Percentiles rank a stretch among this genome's conserved stretches.
These are phyloP conservation scores for Pythium phragmitis DNA, from an alignment of 352 stramenopile species.

Conservation along the genomic window DNA sequence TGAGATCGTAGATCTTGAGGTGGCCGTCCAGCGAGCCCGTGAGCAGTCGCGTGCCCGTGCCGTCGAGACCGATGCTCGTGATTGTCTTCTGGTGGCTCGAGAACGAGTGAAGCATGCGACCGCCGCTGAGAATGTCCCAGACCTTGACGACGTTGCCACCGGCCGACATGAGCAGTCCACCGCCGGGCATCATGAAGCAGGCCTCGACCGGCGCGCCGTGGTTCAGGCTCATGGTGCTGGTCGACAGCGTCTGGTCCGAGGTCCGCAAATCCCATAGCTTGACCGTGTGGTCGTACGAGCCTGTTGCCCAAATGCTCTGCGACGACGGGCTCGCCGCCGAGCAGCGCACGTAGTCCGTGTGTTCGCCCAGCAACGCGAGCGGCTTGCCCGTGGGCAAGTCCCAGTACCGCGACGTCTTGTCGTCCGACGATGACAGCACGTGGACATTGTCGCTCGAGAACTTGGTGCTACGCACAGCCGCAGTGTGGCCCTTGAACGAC, in stretches of 20 bases:
- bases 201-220: slow-evolving; percentile 89
- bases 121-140: slow-evolving; percentile 91
- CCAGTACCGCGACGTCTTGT: slow-evolving; percentile 89
- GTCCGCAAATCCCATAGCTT: slow-evolving; percentile 91
- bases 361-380: slow-evolving; percentile 69
- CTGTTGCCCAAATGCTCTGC: slow-evolving; percentile 82
- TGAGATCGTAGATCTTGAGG: slow-evolving; percentile 93
- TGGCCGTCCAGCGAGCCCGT: slow-evolving; percentile 90
- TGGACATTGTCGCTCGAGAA: slow-evolving; percentile 86
- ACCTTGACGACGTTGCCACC: slow-evolving; percentile 91
- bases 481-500: slow-evolving; percentile 84
- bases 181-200: slow-evolving; percentile 84
- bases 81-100: slow-evolving; percentile 95
- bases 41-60: slow-evolving; percentile 85
- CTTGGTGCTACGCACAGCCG: slow-evolving; percentile 67
- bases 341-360: slow-evolving; percentile 89
- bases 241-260: slow-evolving; percentile 58
- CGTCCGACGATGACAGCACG: slow-evolving; percentile 89
- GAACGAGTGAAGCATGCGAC: slow-evolving; percentile 85
- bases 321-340: slow-evolving; percentile 70
- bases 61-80: slow-evolving; percentile 87
- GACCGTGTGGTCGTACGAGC: slow-evolving; percentile 92
- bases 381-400: slow-evolving; percentile 84
- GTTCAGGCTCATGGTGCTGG: slow-evolving; percentile 60
- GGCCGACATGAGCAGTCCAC: slow-evolving; percentile 79